These are phyloP conservation scores for Saccharomycopsis crataegensis DNA, from an alignment of 1,139 yeast species.

Conservation along the genomic window DNA sequence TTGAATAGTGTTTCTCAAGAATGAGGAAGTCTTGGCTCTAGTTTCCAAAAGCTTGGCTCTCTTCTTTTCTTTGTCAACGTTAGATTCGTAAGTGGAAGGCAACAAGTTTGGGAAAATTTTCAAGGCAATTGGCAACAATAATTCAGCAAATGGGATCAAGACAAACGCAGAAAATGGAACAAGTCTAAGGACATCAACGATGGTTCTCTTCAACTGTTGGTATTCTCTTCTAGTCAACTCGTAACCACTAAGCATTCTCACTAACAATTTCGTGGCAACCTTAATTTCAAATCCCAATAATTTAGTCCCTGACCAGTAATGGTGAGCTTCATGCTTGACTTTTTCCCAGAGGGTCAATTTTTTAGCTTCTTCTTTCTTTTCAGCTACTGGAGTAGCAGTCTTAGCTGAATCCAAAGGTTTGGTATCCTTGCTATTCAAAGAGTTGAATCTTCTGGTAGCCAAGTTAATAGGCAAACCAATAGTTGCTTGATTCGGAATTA, in stretches of 20 bases:
- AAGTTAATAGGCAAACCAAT: not conserved
- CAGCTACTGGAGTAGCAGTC: not conserved
- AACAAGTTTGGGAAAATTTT: constrained; percentile 86
- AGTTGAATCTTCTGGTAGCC: not conserved
- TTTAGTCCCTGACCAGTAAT: constrained; percentile 96
- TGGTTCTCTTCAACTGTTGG: constrained; percentile 83
- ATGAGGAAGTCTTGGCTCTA: constrained; percentile 66
- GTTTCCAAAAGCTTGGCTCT: constrained; percentile 62
- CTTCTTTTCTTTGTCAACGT: constrained; percentile 65
- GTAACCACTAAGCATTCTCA: constrained; percentile 85
- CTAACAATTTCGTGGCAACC: constrained; percentile 72
- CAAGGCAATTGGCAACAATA: constrained; percentile 80
- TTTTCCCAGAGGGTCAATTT: constrained; percentile 69
- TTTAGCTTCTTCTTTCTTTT: not conserved
- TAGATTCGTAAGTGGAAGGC: constrained; percentile 90
- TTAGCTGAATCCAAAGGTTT: not conserved
- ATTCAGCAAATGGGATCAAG: constrained; percentile 89
- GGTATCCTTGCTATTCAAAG: not conserved
- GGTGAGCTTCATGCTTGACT: constrained; percentile 82
- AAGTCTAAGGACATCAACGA: constrained; percentile 75
- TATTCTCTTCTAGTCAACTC: constrained; percentile 87
- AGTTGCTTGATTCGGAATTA: not conserved
- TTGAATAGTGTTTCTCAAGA: constrained; percentile 60
- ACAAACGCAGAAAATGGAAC: constrained; percentile 92
- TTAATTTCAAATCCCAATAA: constrained; percentile 83